Evolutionary conservation across 305 asterid genomes (phyloP).

Genomic region (Striga hermonthica): DNA sequence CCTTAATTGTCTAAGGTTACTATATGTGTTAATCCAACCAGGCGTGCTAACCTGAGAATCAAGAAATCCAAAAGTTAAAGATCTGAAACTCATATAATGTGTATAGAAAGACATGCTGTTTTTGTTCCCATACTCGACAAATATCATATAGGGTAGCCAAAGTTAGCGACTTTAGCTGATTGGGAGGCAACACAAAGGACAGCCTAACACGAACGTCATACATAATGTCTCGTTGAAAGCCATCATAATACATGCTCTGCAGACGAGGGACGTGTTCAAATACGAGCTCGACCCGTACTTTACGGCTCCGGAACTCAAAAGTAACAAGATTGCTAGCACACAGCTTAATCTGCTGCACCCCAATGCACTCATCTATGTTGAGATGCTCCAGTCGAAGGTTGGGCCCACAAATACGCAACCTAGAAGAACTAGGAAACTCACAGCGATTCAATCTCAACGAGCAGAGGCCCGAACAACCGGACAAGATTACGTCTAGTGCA

Average conservation of each 20-base stretch:
- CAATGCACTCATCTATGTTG: neutral
- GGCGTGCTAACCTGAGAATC: too few relatives aligned
- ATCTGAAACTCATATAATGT: too few relatives aligned
- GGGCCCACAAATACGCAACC: slow-evolving; percentile 3
- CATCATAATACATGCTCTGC: neutral
- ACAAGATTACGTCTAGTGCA: slow-evolving; percentile 2
- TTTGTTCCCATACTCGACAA: too few relatives aligned
- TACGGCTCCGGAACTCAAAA: neutral
- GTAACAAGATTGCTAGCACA: neutral
- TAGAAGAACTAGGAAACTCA: neutral
- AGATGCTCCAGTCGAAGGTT: slow-evolving; percentile 9
- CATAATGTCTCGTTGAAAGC: neutral
- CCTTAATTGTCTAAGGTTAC: too few relatives aligned
- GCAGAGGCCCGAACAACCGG: neutral
- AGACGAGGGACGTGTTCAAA: slow-evolving; percentile 14
- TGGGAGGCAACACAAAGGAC: neutral
- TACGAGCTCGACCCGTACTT: neutral
- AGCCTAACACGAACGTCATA: slow-evolving; percentile 5
- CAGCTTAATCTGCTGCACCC: neutral
- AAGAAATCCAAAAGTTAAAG: too few relatives aligned
- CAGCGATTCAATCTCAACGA: neutral
- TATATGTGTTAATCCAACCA: too few relatives aligned
- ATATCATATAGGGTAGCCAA: neutral
- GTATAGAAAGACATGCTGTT: too few relatives aligned
- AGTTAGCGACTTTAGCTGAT: neutral